Evolutionary conservation across 305 asterid genomes (phyloP).

Genomic region (Solanum hybrid): DNA sequence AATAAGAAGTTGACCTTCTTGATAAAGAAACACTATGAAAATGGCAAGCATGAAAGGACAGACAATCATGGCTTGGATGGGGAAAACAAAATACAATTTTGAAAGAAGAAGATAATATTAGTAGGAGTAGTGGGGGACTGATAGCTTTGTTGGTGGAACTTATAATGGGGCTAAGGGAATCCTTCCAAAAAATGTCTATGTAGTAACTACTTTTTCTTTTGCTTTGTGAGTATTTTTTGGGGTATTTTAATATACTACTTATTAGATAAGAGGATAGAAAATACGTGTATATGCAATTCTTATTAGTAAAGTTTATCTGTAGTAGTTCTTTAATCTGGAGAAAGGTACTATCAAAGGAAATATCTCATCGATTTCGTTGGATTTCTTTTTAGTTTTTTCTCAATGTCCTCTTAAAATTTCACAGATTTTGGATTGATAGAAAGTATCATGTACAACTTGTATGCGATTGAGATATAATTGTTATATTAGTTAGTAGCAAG

Average conservation of each 20-base stretch:
- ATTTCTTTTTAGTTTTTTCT: not conserved
- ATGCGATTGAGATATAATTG: not conserved
- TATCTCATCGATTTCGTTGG: not conserved
- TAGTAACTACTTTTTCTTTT: not conserved
- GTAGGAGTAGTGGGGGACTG: not conserved
- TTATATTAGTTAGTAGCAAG: not conserved
- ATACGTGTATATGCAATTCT: slow-evolving; percentile 2
- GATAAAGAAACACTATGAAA: not conserved
- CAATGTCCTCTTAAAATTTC: not conserved
- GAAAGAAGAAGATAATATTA: not conserved
- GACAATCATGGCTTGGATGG: not conserved
- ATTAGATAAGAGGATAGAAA: not conserved
- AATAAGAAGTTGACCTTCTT: not conserved
- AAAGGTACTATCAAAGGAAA: not conserved
- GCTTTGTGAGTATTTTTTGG: not conserved
- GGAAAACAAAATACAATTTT: not conserved
- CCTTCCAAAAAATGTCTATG: not conserved
- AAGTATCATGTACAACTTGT: not conserved
- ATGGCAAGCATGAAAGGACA: not conserved
- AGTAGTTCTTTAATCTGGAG: not conserved
- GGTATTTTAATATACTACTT: not conserved
- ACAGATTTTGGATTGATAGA: not conserved
- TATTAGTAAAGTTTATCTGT: not conserved
- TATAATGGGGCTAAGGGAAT: not conserved
- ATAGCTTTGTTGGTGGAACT: not conserved